These are phyloP conservation scores for Trichoderma harzianum DNA, from an alignment of 2,329 filamentous ascomycete species.

Conservation along the genomic window DNA sequence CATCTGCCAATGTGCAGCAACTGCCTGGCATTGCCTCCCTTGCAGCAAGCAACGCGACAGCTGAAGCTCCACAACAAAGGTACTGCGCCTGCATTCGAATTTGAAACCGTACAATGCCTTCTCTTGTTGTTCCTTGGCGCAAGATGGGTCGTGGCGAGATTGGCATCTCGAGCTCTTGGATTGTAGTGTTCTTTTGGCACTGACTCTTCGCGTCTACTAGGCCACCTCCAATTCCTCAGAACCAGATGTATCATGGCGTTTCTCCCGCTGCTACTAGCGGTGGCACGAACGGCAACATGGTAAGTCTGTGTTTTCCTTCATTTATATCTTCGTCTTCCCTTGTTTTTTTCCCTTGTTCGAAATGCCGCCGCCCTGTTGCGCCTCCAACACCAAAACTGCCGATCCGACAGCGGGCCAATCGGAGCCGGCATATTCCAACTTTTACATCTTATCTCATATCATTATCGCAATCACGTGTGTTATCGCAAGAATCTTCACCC, in stretches of 20 bases:
- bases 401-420: constrained; percentile 14
- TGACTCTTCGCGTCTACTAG: constrained; percentile 7
- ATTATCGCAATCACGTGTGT: constrained; percentile 18
- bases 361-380: constrained; percentile 1
- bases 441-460: constrained; percentile 20
- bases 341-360: not conserved
- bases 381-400: constrained; percentile 9
- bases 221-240: constrained; percentile 12
- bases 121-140: not conserved
- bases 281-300: constrained; percentile 39
- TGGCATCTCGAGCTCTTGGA: not conserved
- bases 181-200: not conserved
- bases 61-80: constrained; percentile 41
- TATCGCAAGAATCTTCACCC: constrained; percentile 19
- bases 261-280: constrained; percentile 42
- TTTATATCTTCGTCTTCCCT: not conserved
- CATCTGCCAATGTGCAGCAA: constrained; percentile 41
- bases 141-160: not conserved
- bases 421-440: constrained; percentile 13
- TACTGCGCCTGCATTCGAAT: not conserved
- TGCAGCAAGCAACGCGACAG: constrained; percentile 38
- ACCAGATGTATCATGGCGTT: constrained; percentile 17
- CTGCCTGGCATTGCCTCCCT: constrained; percentile 46
- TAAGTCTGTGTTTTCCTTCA: constrained; percentile 29
- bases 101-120: not conserved